Percentiles rank a stretch among this genome's conserved stretches.
phyloP scores from a whole-genome alignment of 1,284 basidiomycete genomes.

The Puccinia triticina region DNA sequence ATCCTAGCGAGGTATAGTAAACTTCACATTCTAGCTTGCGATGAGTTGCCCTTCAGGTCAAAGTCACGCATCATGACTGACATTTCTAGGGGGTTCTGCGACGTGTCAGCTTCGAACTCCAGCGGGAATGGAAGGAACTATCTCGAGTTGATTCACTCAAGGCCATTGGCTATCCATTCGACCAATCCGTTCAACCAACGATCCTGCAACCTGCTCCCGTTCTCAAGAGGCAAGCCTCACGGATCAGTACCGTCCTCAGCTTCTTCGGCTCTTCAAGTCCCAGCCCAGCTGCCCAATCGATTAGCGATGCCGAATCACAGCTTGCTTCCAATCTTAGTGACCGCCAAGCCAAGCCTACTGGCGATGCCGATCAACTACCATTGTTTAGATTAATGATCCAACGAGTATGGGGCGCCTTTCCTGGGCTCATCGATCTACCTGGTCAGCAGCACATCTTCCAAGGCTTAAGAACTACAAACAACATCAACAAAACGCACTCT shows the following conservation, averaged over 20 bases:
- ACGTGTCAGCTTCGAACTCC: conserved; percentile 31
- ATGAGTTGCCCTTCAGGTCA: neutral
- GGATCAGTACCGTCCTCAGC: conserved; percentile 13
- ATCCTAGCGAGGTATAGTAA: conserved; percentile 14
- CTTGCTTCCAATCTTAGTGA: neutral
- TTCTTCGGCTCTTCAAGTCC: conserved; percentile 23
- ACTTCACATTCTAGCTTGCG: neutral
- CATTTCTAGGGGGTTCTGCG: neutral
- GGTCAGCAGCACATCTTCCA: conserved; percentile 1
- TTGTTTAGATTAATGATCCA: conserved; percentile 35
- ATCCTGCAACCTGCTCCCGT: neutral
- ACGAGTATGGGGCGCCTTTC: conserved; percentile 35
- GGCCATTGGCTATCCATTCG: conserved; percentile 40
- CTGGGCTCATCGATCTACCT: conserved; percentile 31
- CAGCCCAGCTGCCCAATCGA: neutral
- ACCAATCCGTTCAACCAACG: neutral
- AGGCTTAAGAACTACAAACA: neutral
- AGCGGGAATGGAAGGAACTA: conserved; percentile 47
- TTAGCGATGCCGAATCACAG: neutral
- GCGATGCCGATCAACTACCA: neutral
- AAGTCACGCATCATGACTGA: neutral
- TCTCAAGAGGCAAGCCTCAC: conserved; percentile 10
- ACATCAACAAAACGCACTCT: neutral
- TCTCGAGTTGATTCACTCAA: conserved; percentile 20
- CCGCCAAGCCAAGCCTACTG: neutral